Evolutionary conservation across 257 asterid species (phyloP), one percentile per base, ranked within the genome.

Genomic region (Solanum sparsipilum): DNA sequence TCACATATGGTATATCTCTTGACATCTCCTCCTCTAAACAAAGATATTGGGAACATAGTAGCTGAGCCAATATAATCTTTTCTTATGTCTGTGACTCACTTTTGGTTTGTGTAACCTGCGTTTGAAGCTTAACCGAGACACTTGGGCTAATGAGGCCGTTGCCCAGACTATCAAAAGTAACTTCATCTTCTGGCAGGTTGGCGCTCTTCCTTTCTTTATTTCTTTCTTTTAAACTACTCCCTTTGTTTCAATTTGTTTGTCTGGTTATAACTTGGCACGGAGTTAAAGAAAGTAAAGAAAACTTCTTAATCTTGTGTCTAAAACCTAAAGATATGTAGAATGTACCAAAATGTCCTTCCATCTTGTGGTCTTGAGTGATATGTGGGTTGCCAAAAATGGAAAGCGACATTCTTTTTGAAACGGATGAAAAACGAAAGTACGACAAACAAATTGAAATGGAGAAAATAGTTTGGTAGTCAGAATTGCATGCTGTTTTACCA

Each of bases 111-210:
- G 83, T 83, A 67, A 86, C 29, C 83, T 89, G 84, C 29, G 76
- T 90, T 79, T 93, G 93, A 90, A 97, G 99, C 98, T 97, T 72
- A 97, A 97, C 90, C 98, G 99, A 25, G 99, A 97, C 91, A 96
- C 98, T 32, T 97, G 99, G 99, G 99, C 93, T 87, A 94, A 96
- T 91, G 99, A 97, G 86, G 98, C 99, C 90, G 98, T 95, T 92
- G 96, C 98, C 89, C 99, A 96, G 88, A 97, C 99, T 88, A 95
- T 97, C 90, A 97, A 93, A 89, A 94, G 93, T 25, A 94, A 97
- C 92, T 97, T 96, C 91, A 85, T 97, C 92, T 97, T 97, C 93
- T 97, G 99, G 99, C 99, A 95, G 99, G 99, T 96, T 71, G 94
- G 86, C 39, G 38, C 63, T 23, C 74, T 35, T 91, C 74, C 67